Evolutionary conservation across 345 rosid species (phyloP).

Genomic region (Capsella bursapastoris): DNA sequence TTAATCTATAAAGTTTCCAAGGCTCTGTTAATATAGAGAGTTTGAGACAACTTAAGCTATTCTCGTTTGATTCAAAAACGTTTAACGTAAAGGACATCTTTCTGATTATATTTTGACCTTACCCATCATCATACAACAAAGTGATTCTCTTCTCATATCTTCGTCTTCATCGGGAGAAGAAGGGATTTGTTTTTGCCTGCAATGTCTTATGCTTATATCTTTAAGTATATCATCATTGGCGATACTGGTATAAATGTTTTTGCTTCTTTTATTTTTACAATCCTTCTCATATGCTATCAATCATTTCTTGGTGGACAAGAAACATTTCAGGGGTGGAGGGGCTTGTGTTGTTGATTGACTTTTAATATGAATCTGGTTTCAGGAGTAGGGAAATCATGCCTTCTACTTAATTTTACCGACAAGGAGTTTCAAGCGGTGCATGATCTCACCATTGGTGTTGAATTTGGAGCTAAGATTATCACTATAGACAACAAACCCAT

Average conservation of each 20-base stretch:
- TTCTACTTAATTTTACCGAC: slow-evolving; percentile 88
- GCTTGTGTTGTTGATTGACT: not conserved
- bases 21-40: not conserved
- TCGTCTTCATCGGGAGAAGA: not conserved
- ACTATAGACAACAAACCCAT: slow-evolving; percentile 89
- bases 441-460: slow-evolving; percentile 94
- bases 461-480: slow-evolving; percentile 90
- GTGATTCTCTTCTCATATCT: not conserved
- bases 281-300: not conserved
- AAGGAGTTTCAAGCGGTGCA: slow-evolving; percentile 94
- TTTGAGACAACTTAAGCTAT: not conserved
- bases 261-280: not conserved
- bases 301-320: slow-evolving; percentile 7
- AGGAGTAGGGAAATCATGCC: slow-evolving; percentile 99
- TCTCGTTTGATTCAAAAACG: not conserved
- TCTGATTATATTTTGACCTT: not conserved
- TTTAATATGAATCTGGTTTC: slow-evolving; percentile 5
- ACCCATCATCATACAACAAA: not conserved
- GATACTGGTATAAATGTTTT: slow-evolving; percentile 63
- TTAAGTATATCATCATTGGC: slow-evolving; percentile 97
- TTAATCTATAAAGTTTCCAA: not conserved
- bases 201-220: slow-evolving; percentile 84
- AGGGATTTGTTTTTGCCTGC: not conserved
- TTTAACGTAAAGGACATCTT: not conserved
- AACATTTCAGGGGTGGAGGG: slow-evolving; percentile 5